Evolutionary conservation across 2,329 filamentous ascomycete genomes (phyloP).

Genomic region (Cladosporium velox): DNA sequence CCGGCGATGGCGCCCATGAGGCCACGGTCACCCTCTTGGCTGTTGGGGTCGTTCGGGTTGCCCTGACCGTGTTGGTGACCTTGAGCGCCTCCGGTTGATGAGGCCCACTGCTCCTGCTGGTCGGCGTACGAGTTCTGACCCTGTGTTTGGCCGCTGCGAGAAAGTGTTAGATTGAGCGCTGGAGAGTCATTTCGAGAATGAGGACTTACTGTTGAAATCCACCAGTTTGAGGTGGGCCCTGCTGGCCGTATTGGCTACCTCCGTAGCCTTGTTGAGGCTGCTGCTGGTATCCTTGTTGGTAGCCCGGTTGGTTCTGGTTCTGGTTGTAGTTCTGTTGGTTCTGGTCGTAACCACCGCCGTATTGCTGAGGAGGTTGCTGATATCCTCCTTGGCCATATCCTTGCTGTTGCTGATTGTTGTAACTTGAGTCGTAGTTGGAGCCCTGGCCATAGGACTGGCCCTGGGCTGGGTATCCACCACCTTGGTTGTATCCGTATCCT

Average conservation of each 20-base stretch:
- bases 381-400: slow-evolving; percentile 25
- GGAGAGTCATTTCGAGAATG: background rate
- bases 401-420: slow-evolving; percentile 17
- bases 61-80: slow-evolving; percentile 43
- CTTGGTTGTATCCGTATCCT: slow-evolving; percentile 46
- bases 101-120: slow-evolving; percentile 19
- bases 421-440: slow-evolving; percentile 29
- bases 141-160: slow-evolving; percentile 33
- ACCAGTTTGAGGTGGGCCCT: slow-evolving; percentile 32
- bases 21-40: slow-evolving; percentile 57
- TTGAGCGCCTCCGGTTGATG: slow-evolving; percentile 39
- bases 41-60: slow-evolving; percentile 43
- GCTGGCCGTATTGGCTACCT: slow-evolving; percentile 27
- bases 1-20: slow-evolving; percentile 59
- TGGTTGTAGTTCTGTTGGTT: background rate
- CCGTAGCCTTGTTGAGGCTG: slow-evolving; percentile 29
- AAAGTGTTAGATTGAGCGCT: background rate
- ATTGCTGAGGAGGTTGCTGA: slow-evolving; percentile 27
- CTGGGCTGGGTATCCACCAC: slow-evolving; percentile 23
- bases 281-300: background rate
- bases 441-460: slow-evolving; percentile 29
- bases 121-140: slow-evolving; percentile 13
- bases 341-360: slow-evolving; percentile 22
- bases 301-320: no score
- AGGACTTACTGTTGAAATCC: slow-evolving; percentile 24